These are phyloP conservation scores for Lodderomyces metapsilosis DNA, from an alignment of 1,139 yeast species.

Conservation along the genomic window DNA sequence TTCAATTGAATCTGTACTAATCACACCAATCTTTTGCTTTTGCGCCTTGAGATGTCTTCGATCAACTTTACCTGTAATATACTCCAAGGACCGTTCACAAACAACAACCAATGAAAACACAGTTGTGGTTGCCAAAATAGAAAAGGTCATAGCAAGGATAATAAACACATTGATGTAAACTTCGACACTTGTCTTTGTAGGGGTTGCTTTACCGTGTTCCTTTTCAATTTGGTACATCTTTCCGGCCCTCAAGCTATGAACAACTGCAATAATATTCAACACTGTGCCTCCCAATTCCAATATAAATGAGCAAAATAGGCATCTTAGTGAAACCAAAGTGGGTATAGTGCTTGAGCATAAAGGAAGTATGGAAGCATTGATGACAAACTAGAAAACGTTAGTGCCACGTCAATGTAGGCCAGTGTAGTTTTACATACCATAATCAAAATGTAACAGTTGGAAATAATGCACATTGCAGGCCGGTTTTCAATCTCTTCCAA, in stretches of 20 bases:
- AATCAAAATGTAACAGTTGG: conserved; percentile 25
- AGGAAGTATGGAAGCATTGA: conserved; percentile 24
- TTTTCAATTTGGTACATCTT: conserved; percentile 27
- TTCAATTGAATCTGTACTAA: conserved; percentile 11
- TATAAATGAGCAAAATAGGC: conserved; percentile 13
- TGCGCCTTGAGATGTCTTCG: conserved; percentile 15
- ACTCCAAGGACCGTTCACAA: conserved; percentile 17
- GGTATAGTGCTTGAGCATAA: conserved; percentile 22
- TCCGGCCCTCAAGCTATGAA: conserved; percentile 20
- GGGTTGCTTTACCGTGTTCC: conserved; percentile 12
- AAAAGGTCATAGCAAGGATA: conserved; percentile 15
- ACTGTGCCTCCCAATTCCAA: conserved; percentile 24
- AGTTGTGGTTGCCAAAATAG: conserved; percentile 15
- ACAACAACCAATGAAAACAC: conserved; percentile 12
- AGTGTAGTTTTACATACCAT: conserved; percentile 23
- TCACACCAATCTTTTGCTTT: not conserved
- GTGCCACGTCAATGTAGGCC: not conserved
- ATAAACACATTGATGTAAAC: conserved; percentile 18
- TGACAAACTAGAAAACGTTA: conserved; percentile 20
- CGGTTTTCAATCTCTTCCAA: conserved; percentile 42
- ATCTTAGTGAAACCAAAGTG: conserved; percentile 17
- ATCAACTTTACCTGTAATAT: conserved; percentile 21
- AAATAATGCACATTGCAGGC: conserved; percentile 31
- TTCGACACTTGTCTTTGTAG: conserved; percentile 26
- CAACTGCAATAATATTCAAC: conserved; percentile 20